These are phyloP conservation scores for Rhodomyrtus psidioides DNA, from an alignment of 441 rosid genomes.

Conservation along the genomic window DNA sequence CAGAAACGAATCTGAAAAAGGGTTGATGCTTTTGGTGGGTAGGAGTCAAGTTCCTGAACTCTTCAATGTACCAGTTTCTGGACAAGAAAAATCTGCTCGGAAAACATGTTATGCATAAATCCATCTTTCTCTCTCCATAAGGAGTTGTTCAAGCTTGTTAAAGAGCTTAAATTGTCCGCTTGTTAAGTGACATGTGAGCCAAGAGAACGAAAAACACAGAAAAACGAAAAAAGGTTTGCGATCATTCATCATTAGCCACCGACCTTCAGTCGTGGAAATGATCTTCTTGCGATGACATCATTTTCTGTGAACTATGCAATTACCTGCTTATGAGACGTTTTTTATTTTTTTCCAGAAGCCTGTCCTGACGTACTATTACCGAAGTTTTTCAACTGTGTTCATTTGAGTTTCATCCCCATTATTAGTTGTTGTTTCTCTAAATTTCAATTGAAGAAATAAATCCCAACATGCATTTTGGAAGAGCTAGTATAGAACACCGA, in stretches of 20 bases:
- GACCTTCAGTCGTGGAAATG: neutral
- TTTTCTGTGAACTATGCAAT: neutral
- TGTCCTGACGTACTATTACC: neutral
- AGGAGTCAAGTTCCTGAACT: neutral
- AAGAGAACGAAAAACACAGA: neutral
- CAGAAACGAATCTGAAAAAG: neutral
- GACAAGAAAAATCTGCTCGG: neutral
- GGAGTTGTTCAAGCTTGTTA: neutral
- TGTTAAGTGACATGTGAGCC: neutral
- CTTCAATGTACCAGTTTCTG: neutral
- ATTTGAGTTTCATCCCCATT: neutral
- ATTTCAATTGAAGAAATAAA: neutral
- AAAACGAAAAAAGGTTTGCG: neutral
- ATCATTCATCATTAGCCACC: neutral
- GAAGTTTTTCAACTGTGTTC: neutral
- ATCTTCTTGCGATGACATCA: neutral
- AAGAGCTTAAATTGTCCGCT: neutral
- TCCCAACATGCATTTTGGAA: neutral
- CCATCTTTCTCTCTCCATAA: too few species aligned
- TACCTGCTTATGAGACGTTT: neutral
- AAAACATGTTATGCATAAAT: neutral
- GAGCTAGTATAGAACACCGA: neutral
- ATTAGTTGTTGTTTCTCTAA: neutral
- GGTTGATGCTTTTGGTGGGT: neutral
- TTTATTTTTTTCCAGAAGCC: neutral